Evolutionary conservation across 2,329 filamentous ascomycete species (phyloP).

Genomic region (Cephalotrichum gorgonifer): DNA sequence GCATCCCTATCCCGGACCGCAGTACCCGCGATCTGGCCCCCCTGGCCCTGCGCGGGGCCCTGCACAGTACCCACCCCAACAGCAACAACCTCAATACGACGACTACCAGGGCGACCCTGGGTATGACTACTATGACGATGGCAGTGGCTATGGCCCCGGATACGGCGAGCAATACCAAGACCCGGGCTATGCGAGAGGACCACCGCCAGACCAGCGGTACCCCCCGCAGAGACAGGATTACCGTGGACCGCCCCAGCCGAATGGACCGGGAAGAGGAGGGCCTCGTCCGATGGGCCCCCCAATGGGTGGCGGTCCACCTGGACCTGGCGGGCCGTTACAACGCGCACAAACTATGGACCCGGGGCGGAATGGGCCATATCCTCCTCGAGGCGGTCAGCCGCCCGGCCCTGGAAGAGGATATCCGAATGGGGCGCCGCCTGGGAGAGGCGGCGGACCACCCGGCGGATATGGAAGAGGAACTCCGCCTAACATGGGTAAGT

Average conservation of each 20-base stretch:
- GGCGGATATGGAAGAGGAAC: constrained; percentile 15
- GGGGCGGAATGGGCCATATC: constrained; percentile 25
- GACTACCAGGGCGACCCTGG: constrained; percentile 35
- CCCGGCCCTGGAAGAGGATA: constrained; percentile 7
- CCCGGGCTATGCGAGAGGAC: constrained; percentile 32
- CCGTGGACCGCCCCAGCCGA: constrained; percentile 24
- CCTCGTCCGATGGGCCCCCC: constrained; percentile 28
- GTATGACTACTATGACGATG: constrained; percentile 33
- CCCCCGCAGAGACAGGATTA: constrained; percentile 31
- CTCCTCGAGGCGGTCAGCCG: constrained; percentile 19
- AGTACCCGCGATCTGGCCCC: constrained; percentile 20
- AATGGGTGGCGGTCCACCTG: background rate
- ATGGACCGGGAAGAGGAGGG: constrained; percentile 28
- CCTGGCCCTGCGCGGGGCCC: constrained; percentile 14
- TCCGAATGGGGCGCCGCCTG: constrained; percentile 10
- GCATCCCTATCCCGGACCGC: constrained; percentile 37
- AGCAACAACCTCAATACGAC: constrained; percentile 29
- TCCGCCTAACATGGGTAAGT: constrained; percentile 21
- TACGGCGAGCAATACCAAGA: constrained; percentile 32
- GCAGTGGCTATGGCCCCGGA: constrained; percentile 23
- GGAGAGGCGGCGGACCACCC: constrained; percentile 16
- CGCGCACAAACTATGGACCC: constrained; percentile 16
- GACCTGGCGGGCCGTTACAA: constrained; percentile 6
- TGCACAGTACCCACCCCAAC: constrained; percentile 17
- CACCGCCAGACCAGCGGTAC: constrained; percentile 23